Percentiles rank a stretch among this genome's conserved stretches.
Conservation (phyloP, 2,329 filamentous ascomycete species). For the Verticillium longisporum region DNA sequence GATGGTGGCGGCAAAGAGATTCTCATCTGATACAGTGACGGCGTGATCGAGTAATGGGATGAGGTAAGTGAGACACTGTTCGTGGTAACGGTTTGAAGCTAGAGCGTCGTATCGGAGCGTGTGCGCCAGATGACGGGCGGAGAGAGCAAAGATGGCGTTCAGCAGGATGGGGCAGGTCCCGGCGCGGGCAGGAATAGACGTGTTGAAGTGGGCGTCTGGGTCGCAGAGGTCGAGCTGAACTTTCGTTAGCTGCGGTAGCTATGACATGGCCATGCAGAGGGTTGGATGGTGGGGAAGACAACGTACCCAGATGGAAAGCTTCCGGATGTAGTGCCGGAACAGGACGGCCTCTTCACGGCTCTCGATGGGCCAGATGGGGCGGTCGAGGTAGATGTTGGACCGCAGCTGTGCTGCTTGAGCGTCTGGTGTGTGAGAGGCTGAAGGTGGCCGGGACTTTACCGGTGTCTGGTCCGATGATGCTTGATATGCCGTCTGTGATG, state of each 20-base stretch:
- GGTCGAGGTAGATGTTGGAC: constrained; percentile 12
- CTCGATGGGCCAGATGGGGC: constrained; percentile 19
- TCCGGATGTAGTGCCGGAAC: constrained; percentile 27
- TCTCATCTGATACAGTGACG: constrained; percentile 36
- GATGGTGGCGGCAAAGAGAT: constrained; percentile 48
- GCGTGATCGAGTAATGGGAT: constrained; percentile 37
- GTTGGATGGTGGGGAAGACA: not conserved
- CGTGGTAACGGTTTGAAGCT: constrained; percentile 45
- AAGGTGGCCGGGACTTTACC: constrained; percentile 1
- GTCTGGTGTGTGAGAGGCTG: constrained; percentile 7
- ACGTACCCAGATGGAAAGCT: constrained; percentile 26
- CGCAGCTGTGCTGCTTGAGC: not conserved
- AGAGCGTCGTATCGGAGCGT: constrained; percentile 38
- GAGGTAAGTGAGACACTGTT: constrained; percentile 43
- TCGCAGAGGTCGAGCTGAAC: constrained; percentile 35
- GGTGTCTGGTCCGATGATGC: not conserved
- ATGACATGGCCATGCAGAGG: not conserved
- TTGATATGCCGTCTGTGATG: not conserved
- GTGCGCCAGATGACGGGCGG: constrained; percentile 46
- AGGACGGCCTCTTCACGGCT: constrained; percentile 22
- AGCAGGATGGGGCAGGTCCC: constrained; percentile 42
- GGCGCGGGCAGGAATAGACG: constrained; percentile 45
- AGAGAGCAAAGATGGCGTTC: constrained; percentile 50
- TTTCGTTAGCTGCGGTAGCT: not conserved
- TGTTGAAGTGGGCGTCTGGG: constrained; percentile 39